Evolutionary conservation across 768 basidiomycete genomes (phyloP).

Genomic region (Amanita pseudoporphyria): DNA sequence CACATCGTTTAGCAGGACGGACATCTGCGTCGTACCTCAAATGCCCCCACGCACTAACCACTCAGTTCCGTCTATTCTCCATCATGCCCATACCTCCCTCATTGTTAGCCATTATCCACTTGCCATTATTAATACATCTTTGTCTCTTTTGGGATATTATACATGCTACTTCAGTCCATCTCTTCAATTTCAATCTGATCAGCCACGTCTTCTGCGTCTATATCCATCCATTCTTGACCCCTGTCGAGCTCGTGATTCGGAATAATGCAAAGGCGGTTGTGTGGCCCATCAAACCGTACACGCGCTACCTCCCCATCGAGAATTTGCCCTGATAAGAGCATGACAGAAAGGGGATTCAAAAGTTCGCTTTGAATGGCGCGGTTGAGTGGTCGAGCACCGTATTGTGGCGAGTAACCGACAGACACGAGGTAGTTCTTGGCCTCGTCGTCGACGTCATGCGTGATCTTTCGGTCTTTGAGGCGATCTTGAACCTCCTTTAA

Average conservation of each 20-base stretch:
- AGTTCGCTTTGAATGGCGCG: constrained; percentile 88
- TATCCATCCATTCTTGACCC: constrained; percentile 50
- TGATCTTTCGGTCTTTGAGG: constrained; percentile 72
- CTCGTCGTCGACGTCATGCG: constrained; percentile 61
- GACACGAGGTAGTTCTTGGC: constrained; percentile 71
- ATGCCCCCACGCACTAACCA: too few species aligned
- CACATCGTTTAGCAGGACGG: too few species aligned
- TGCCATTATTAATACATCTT: too few species aligned
- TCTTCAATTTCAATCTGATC: constrained; percentile 63
- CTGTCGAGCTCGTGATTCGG: constrained; percentile 70
- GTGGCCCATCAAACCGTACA: constrained; percentile 72
- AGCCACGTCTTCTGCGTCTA: constrained; percentile 39
- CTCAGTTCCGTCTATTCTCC: too few species aligned
- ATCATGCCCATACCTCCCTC: too few species aligned
- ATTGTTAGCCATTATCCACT: too few species aligned
- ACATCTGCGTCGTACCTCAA: too few species aligned
- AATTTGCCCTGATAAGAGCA: constrained; percentile 76
- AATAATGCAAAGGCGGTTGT: constrained; percentile 66
- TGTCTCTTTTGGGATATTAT: too few species aligned
- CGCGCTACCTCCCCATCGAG: constrained; percentile 71
- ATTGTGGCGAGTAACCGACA: constrained; percentile 69
- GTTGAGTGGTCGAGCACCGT: constrained; percentile 90
- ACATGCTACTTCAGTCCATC: constrained; percentile 48
- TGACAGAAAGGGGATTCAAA: constrained; percentile 80
- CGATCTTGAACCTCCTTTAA: constrained; percentile 80